These are phyloP conservation scores for Rhodomyrtus tomentosa DNA, from an alignment of 345 rosid species.

Conservation along the genomic window DNA sequence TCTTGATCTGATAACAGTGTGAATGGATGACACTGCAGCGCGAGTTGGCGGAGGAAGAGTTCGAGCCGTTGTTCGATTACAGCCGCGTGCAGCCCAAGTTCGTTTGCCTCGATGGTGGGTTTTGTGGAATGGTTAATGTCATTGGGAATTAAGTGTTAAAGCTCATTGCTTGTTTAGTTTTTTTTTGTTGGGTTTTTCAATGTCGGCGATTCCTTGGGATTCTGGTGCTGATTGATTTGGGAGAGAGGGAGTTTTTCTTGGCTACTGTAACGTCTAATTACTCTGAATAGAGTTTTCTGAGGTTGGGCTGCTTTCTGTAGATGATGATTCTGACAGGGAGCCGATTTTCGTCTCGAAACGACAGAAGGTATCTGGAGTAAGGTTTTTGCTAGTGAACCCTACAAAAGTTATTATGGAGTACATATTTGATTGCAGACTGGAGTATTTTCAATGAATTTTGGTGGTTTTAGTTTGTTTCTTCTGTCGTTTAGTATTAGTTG, in stretches of 20 bases:
- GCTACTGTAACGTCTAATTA: not conserved
- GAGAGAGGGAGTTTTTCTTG: not conserved
- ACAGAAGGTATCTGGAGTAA: not conserved
- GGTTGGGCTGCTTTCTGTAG: not conserved
- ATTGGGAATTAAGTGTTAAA: not conserved
- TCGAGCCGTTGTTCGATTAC: slow-evolving; percentile 13
- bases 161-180: not conserved
- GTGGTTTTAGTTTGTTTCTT: not conserved
- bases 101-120: slow-evolving; percentile 1
- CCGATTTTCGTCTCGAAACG: not conserved
- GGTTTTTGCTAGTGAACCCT: not conserved
- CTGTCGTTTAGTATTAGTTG: not conserved
- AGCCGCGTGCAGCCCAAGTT: slow-evolving; percentile 6
- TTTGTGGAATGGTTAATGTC: not conserved
- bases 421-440: not conserved
- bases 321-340: not conserved
- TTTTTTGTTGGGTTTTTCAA: not conserved
- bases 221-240: not conserved
- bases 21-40: not conserved
- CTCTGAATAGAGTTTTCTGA: not conserved
- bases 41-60: slow-evolving; percentile 1
- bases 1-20: not conserved
- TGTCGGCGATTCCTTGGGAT: not conserved
- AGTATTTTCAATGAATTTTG: not conserved
- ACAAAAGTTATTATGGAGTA: not conserved